Percentiles rank a stretch among this genome's conserved stretches.
Evolutionary conservation across 129 eudicot genomes (phyloP).

Genomic region (Smallanthus sonchifolius): DNA sequence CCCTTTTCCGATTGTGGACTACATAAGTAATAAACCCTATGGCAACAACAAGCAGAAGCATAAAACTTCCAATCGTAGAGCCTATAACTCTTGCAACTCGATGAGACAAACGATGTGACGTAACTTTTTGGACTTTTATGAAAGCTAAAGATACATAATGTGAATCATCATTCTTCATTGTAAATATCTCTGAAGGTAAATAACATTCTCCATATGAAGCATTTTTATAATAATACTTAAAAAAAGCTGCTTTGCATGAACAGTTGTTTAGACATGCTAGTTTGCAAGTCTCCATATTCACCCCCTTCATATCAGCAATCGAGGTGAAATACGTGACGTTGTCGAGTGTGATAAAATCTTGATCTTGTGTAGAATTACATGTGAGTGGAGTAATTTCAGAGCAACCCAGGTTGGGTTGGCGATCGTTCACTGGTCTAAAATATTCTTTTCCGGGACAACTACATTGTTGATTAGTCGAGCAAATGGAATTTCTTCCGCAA

Average conservation of each 20-base stretch:
- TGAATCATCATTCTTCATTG: no score
- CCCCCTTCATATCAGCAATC: not conserved
- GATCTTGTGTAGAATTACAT: conserved; percentile 16
- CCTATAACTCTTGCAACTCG: not conserved
- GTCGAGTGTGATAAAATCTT: conserved; percentile 17
- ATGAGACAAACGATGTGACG: no score
- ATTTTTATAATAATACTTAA: not conserved
- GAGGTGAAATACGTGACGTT: conserved; percentile 4
- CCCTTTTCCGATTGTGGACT: not conserved
- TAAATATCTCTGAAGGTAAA: conserved; percentile 18
- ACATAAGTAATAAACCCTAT: not conserved
- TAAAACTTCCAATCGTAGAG: not conserved
- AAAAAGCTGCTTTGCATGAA: conserved; percentile 40
- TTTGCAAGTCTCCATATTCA: conserved; percentile 32
- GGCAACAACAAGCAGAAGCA: not conserved
- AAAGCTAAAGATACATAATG: not conserved
- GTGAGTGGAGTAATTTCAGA: not conserved
- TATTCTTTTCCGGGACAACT: conserved; percentile 13
- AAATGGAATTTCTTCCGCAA: conserved; percentile 35
- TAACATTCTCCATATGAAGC: conserved; percentile 11
- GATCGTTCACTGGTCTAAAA: not conserved
- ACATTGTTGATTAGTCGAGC: conserved; percentile 21
- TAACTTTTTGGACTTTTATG: conserved; percentile 28
- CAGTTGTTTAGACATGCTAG: conserved; percentile 35
- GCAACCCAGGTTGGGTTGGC: conserved; percentile 26